Conservation (phyloP, 2,329 filamentous ascomycete species). For the Cylindrodendrum hubeiense region DNA sequence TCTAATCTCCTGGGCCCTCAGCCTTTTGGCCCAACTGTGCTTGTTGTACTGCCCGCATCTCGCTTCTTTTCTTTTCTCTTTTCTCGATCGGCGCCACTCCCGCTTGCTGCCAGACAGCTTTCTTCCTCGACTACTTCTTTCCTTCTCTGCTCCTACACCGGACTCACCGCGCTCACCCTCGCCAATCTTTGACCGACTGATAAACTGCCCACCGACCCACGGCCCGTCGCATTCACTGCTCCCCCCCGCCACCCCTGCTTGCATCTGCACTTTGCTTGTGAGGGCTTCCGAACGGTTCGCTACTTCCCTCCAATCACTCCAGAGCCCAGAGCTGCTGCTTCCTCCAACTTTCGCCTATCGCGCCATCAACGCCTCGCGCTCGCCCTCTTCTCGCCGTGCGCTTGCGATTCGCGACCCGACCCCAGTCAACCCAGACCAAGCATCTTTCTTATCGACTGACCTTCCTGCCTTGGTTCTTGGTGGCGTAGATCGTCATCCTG, state of each 20-base stretch:
- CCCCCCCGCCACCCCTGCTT: constrained; percentile 3
- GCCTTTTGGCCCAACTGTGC: constrained; percentile 20
- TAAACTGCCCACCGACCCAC: constrained; percentile 10
- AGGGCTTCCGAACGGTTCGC: constrained; percentile 11
- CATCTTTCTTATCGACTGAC: constrained; percentile 15
- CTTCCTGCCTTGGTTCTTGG: constrained; percentile 9
- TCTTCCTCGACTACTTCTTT: constrained; percentile 2
- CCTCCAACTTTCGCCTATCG: constrained; percentile 16
- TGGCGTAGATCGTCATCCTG: constrained; percentile 20
- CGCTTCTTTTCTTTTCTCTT: not conserved
- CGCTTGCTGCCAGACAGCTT: constrained; percentile 10
- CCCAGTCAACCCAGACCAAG: constrained; percentile 6
- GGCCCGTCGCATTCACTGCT: constrained; percentile 8
- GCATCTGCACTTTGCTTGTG: constrained; percentile 5
- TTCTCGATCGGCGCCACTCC: not conserved
- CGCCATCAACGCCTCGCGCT: constrained; percentile 14
- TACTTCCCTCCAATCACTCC: constrained; percentile 20
- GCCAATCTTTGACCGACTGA: constrained; percentile 22
- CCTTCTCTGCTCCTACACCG: not conserved
- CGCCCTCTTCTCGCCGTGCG: constrained; percentile 13
- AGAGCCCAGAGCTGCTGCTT: constrained; percentile 4
- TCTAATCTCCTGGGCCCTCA: constrained; percentile 21
- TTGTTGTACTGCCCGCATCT: not conserved
- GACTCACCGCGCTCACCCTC: not conserved
- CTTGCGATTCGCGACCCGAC: constrained; percentile 8